Evolutionary conservation across 331 rosid genomes (phyloP), one percentile per base, ranked within the genome.

Genomic region (Dryas integrifolia): DNA sequence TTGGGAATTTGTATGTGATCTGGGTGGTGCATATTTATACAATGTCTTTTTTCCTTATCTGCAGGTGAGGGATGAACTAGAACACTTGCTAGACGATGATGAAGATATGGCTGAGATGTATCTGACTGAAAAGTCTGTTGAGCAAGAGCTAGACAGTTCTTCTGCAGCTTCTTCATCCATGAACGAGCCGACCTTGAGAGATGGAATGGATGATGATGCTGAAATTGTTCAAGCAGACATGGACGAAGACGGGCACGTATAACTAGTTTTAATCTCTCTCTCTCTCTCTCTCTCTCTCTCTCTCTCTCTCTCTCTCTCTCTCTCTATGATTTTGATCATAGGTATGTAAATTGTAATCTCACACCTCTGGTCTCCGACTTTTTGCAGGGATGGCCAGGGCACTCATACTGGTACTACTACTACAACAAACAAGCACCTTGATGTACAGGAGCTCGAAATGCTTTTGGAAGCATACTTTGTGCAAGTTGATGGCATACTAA

Each of bases 31-130:
- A 2, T 30, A 30, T 30, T 30, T 30, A 30, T 30, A 30, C 24
- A 30, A 30, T 30, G 35, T 30, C 35, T 30, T 30, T 30, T 30
- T 30, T 30, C 24, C 24, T 0, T 21, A 21, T 21, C 24, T 30
- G 35, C 35, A 88, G 98, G 90, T 88, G 62, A 86, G 97, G 76
- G 97, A 94, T 65, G 98, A 94, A 81, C 83, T 94, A 18, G 98
- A 94, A 65, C 98, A 94, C 80, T 85, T 94, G 85, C 81, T 94
- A 0, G 97, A 91, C 67, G 97, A 94, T 24, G 97, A 94, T 40
- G 97, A 91, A 1, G 98, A 94, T 73, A 94, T 94, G 97, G 98
- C 98, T 15, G 97, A 94, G 83, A 91, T 94, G 98, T 91, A 91
- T 79, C 85, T 95, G 67, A 88, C 99, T 0, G 92, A 95, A 4